Conservation (phyloP, 164 flowering plant genomes). For the Santalum album region DNA sequence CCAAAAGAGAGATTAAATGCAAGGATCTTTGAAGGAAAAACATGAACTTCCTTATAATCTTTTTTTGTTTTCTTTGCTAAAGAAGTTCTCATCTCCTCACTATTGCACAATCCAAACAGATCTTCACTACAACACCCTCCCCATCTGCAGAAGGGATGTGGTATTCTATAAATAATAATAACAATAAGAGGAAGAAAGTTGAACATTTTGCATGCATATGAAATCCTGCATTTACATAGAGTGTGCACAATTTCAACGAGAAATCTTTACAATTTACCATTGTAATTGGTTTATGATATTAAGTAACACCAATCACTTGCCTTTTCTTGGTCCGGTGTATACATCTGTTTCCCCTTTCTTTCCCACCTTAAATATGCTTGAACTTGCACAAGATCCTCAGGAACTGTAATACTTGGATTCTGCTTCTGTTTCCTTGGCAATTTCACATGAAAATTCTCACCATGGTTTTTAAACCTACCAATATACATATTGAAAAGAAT, state of each 20-base stretch:
- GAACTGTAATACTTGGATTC: slow-evolving; percentile 43
- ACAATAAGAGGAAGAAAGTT: no score
- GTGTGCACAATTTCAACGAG: neutral
- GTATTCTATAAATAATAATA: no score
- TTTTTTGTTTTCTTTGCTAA: no score
- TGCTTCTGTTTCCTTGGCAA: slow-evolving; percentile 28
- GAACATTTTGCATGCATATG: no score
- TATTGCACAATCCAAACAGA: no score
- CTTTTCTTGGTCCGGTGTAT: slow-evolving; percentile 91
- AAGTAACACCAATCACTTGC: slow-evolving; percentile 23
- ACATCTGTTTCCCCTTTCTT: slow-evolving; percentile 84
- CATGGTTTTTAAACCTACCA: slow-evolving; percentile 75
- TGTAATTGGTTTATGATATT: neutral
- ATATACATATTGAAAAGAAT: neutral
- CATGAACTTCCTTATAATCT: no score
- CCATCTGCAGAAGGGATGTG: no score
- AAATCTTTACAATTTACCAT: no score
- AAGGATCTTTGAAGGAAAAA: no score
- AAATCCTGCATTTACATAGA: neutral
- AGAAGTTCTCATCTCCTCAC: no score
- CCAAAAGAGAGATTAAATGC: no score
- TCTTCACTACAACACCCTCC: no score
- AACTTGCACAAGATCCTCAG: slow-evolving; percentile 92
- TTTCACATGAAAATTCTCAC: slow-evolving; percentile 52
- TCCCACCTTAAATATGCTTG: slow-evolving; percentile 98